Evolutionary conservation across 1,284 basidiomycete species (phyloP).

Genomic region (Cerrena zonata): DNA sequence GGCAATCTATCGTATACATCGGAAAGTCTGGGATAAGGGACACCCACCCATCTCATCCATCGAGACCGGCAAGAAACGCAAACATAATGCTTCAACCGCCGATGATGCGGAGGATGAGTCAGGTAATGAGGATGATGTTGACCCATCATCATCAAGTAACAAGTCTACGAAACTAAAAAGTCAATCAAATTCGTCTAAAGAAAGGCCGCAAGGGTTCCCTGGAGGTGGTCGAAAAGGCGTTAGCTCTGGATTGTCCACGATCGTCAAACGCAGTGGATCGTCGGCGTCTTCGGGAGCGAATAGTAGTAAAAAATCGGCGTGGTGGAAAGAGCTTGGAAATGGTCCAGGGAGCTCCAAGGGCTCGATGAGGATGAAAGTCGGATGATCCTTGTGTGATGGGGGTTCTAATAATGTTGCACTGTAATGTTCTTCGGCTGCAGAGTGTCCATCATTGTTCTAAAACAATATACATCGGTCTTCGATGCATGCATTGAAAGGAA

Average conservation of each 20-base stretch:
- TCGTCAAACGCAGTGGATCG: conserved; percentile 34
- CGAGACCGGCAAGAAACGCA: conserved; percentile 19
- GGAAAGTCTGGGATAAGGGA: conserved; percentile 76
- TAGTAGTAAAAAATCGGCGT: conserved; percentile 29
- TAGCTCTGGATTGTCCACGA: conserved; percentile 66
- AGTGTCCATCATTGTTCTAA: too few relatives aligned
- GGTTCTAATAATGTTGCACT: too few relatives aligned
- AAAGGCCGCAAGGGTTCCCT: conserved; percentile 37
- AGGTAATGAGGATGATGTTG: conserved; percentile 17
- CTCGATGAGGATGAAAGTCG: conserved; percentile 4
- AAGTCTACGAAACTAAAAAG: background rate
- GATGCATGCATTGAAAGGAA: too few relatives aligned
- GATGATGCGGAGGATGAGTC: conserved; percentile 4
- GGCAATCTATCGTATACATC: conserved; percentile 88
- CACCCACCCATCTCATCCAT: conserved; percentile 19
- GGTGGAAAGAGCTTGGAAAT: conserved; percentile 43
- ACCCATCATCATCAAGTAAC: conserved; percentile 6
- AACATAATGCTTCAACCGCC: conserved; percentile 15
- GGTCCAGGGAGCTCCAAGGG: conserved; percentile 17
- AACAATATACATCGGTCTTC: too few relatives aligned
- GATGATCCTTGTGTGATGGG: too few relatives aligned
- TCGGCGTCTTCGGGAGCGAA: background rate
- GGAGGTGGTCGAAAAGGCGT: conserved; percentile 62
- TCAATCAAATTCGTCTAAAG: conserved; percentile 16
- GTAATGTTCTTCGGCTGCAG: too few relatives aligned